Conservation (phyloP, 441 rosid genomes). For the Melastoma candidum region DNA sequence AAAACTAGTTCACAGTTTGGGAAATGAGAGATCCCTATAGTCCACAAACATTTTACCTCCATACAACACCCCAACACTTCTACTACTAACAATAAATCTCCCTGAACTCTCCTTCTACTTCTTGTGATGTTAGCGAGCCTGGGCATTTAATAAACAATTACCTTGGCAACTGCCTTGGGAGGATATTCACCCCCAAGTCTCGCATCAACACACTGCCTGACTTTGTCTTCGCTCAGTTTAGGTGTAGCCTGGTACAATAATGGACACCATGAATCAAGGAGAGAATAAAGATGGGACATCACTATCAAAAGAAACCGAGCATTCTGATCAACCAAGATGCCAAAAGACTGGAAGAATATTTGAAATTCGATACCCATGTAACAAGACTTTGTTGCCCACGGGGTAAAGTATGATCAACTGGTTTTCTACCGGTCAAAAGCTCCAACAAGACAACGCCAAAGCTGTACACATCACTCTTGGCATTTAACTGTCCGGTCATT, state of each 20-base stretch:
- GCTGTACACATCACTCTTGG: conserved; percentile 59
- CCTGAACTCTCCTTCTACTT: no score
- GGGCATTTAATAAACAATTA: conserved; percentile 6
- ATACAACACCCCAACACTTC: no score
- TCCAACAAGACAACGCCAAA: conserved; percentile 56
- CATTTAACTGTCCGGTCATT: conserved; percentile 50
- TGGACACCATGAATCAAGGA: background rate
- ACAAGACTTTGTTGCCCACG: conserved; percentile 60
- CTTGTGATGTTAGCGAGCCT: no score
- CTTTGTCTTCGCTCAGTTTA: conserved; percentile 59
- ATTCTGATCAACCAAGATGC: background rate
- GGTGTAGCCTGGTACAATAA: conserved; percentile 46
- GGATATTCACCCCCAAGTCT: conserved; percentile 48
- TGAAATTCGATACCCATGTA: conserved; percentile 37
- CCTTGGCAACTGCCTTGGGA: conserved; percentile 58
- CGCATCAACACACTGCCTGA: conserved; percentile 50
- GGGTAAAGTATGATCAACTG: conserved; percentile 52
- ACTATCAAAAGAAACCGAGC: background rate
- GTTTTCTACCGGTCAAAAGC: conserved; percentile 57
- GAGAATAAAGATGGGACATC: background rate
- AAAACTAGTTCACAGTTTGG: no score
- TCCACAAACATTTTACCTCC: no score
- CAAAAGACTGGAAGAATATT: background rate
- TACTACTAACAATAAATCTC: no score
- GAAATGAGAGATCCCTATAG: no score